These are phyloP conservation scores for Skeletonema grethae DNA, from an alignment of 108 stramenopile genomes.

Conservation along the genomic window DNA sequence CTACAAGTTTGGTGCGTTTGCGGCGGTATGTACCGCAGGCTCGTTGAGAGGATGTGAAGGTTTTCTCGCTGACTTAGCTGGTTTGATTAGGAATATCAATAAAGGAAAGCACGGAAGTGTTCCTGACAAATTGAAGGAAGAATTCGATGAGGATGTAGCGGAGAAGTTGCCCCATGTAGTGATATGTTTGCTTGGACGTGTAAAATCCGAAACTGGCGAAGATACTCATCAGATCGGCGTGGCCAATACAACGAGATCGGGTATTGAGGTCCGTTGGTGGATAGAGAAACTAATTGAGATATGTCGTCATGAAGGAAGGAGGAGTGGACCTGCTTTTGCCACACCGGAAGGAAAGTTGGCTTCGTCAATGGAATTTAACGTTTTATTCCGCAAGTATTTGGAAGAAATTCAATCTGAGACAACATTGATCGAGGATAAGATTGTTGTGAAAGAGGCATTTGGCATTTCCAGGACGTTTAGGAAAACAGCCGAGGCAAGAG, in stretches of 20 bases:
- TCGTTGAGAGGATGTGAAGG: conserved; percentile 7
- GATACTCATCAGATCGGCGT: conserved; percentile 3
- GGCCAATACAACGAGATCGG: conserved; percentile 1
- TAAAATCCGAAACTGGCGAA: conserved; percentile 25
- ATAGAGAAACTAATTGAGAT: background rate
- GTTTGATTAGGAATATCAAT: background rate
- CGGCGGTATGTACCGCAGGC: background rate
- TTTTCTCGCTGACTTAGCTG: conserved; percentile 12
- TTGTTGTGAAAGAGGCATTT: background rate
- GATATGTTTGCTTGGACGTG: conserved; percentile 21
- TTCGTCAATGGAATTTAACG: background rate
- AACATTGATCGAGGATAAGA: background rate
- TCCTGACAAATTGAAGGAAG: background rate
- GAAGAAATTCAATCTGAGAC: background rate
- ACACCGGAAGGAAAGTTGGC: background rate
- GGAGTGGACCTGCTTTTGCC: background rate
- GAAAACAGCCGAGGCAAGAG: no score
- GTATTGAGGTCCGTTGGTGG: conserved; percentile 27
- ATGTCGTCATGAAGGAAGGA: background rate
- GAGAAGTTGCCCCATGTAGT: conserved; percentile 12
- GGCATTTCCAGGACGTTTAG: background rate
- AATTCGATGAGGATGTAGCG: conserved; percentile 3
- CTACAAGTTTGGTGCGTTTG: conserved; percentile 13
- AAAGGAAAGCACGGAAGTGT: conserved; percentile 1
- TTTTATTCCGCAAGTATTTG: background rate